A percentile compares a stretch with the other conserved stretches of the same genome.
phyloP scores from a whole-genome alignment of 2,329 filamentous ascomycete species.

The Ascochyta lentis region DNA sequence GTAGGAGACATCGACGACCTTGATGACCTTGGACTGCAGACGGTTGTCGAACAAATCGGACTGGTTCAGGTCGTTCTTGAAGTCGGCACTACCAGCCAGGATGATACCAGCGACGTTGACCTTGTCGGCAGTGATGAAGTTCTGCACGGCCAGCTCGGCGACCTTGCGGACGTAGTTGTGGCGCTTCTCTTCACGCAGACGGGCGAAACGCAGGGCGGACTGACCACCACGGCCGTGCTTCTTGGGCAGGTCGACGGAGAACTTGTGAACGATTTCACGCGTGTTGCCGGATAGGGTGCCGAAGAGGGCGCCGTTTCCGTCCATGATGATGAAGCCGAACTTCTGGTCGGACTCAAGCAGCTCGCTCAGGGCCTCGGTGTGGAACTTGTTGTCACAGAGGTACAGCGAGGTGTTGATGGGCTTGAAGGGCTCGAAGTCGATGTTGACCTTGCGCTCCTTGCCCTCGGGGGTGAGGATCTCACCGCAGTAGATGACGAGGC shows the following conservation, averaged over 20 bases:
- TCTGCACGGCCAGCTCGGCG: slow-evolving; percentile 95
- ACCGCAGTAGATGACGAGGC: slow-evolving; percentile 97
- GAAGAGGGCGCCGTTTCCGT: slow-evolving; percentile 97
- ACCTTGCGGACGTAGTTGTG: slow-evolving; percentile 99
- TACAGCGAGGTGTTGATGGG: slow-evolving; percentile 99
- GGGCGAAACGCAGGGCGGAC: slow-evolving; percentile 97
- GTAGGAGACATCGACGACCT: slow-evolving; percentile 98
- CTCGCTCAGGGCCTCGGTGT: slow-evolving; percentile 96
- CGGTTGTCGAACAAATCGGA: slow-evolving; percentile 97
- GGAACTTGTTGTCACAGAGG: slow-evolving; percentile 99
- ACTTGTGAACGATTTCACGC: slow-evolving; percentile 95
- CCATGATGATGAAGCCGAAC: slow-evolving; percentile 99
- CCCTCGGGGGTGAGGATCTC: slow-evolving; percentile 99
- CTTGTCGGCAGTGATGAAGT: slow-evolving; percentile 98
- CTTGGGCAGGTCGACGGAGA: slow-evolving; percentile 98
- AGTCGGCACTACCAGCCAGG: slow-evolving; percentile 95
- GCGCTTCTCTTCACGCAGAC: slow-evolving; percentile 98
- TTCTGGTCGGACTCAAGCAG: slow-evolving; percentile 98
- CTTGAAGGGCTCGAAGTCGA: slow-evolving; percentile 99
- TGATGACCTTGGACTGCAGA: slow-evolving; percentile 94
- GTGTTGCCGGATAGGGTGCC: slow-evolving; percentile 98
- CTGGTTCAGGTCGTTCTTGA: slow-evolving; percentile 98
- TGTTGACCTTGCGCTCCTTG: slow-evolving; percentile 99
- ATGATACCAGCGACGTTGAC: slow-evolving; percentile 96
- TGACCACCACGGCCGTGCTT: slow-evolving; percentile 99